Evolutionary conservation across 2,329 filamentous ascomycete genomes (phyloP).

Genomic region (Xylaria sp.): DNA sequence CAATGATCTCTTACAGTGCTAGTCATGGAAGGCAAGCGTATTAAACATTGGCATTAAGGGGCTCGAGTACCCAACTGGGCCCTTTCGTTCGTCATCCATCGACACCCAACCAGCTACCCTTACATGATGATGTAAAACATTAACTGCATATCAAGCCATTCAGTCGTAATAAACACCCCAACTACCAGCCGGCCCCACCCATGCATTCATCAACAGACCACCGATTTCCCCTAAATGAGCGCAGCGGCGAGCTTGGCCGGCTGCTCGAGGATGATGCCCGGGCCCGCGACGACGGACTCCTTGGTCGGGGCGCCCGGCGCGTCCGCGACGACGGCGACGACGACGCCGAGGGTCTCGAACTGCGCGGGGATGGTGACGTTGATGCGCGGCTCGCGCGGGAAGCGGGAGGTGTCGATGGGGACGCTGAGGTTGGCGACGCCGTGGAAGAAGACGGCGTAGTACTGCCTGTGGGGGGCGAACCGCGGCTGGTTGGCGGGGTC

Average conservation of each 20-base stretch:
- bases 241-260: conserved; percentile 32
- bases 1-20: too few species aligned
- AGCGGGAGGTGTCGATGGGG: conserved; percentile 38
- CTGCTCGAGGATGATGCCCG: conserved; percentile 42
- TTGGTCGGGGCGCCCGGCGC: conserved; percentile 39
- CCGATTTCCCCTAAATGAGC: conserved; percentile 11
- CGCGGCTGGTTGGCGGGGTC: conserved; percentile 33
- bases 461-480: conserved; percentile 33
- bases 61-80: neutral
- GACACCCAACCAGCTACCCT: neutral
- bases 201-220: neutral
- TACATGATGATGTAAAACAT: neutral
- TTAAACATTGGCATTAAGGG: neutral
- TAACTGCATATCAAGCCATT: neutral
- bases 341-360: conserved; percentile 43
- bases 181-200: neutral
- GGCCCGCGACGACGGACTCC: conserved; percentile 44
- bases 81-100: neutral
- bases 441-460: conserved; percentile 47
- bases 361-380: conserved; percentile 39
- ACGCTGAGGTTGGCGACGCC: conserved; percentile 40
- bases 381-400: conserved; percentile 30
- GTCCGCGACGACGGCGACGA: conserved; percentile 42
- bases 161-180: neutral
- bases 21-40: too few species aligned